A percentile compares a stretch with the other conserved stretches of the same genome.
These are phyloP conservation scores for Hevea brasiliensis DNA, from an alignment of 345 rosid genomes.

Conservation along the genomic window DNA sequence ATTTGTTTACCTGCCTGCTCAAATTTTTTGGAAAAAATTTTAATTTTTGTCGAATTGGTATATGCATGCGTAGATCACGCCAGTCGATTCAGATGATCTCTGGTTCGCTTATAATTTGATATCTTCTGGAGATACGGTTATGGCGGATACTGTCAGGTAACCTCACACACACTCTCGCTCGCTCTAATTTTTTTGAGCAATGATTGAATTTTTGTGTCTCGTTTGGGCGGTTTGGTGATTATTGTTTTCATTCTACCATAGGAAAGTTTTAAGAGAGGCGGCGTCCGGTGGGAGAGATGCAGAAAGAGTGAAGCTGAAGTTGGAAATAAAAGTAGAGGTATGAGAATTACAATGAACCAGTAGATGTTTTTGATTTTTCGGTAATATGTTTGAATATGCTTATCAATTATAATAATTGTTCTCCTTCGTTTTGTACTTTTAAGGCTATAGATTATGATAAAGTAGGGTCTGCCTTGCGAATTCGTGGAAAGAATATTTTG, in stretches of 20 bases:
- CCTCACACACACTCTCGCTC: too few relatives aligned
- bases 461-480: constrained; percentile 69
- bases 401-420: background rate
- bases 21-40: too few relatives aligned
- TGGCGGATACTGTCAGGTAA: constrained; percentile 91
- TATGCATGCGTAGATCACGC: constrained; percentile 53
- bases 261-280: constrained; percentile 78
- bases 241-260: constrained; percentile 22
- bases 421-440: background rate
- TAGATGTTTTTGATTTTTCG: background rate
- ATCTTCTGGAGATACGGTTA: constrained; percentile 67
- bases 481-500: constrained; percentile 82
- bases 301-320: constrained; percentile 71
- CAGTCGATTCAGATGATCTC: constrained; percentile 84
- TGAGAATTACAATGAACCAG: background rate
- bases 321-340: constrained; percentile 92
- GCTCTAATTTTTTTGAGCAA: too few relatives aligned
- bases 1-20: background rate
- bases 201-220: background rate
- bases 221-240: background rate
- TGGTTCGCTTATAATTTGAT: constrained; percentile 89
- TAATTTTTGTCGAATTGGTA: background rate
- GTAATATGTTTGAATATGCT: background rate
- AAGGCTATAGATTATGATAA: constrained; percentile 85
- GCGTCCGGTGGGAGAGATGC: constrained; percentile 88